Conservation (phyloP, 345 rosid species). For the Lepidium sativum region DNA sequence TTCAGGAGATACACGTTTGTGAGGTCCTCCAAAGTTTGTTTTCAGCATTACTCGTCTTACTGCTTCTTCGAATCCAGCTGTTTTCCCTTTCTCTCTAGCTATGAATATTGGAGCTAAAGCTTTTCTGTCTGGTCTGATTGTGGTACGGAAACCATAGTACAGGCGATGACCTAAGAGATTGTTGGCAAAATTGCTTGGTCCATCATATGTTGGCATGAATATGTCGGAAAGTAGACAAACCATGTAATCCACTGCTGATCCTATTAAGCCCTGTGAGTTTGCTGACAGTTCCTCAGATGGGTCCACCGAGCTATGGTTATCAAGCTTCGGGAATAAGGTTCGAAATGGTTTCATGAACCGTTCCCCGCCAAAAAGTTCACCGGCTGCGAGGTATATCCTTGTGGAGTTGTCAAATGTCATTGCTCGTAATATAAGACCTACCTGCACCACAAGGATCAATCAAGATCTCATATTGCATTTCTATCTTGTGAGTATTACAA, state of each 20-base stretch:
- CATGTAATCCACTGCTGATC: slow-evolving; percentile 99
- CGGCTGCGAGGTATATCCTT: slow-evolving; percentile 88
- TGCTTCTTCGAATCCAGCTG: slow-evolving; percentile 68
- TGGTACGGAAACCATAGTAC: slow-evolving; percentile 94
- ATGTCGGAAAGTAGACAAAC: slow-evolving; percentile 95
- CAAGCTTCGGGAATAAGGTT: slow-evolving; percentile 71
- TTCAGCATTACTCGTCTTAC: slow-evolving; percentile 70
- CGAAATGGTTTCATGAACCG: slow-evolving; percentile 81
- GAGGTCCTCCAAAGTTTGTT: slow-evolving; percentile 95
- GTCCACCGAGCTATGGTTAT: slow-evolving; percentile 88
- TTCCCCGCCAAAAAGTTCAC: slow-evolving; percentile 93
- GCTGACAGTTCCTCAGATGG: slow-evolving; percentile 60
- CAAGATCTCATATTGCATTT: slow-evolving; percentile 3
- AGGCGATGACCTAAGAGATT: slow-evolving; percentile 97
- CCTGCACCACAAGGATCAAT: slow-evolving; percentile 44
- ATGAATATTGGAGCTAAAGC: slow-evolving; percentile 77
- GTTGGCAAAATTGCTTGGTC: slow-evolving; percentile 99
- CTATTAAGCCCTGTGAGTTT: slow-evolving; percentile 63
- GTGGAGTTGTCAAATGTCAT: slow-evolving; percentile 91
- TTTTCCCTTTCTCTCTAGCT: slow-evolving; percentile 60
- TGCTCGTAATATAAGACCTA: slow-evolving; percentile 80
- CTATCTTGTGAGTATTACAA: neutral
- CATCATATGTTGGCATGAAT: slow-evolving; percentile 97
- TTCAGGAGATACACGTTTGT: slow-evolving; percentile 74
- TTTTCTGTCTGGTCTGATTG: slow-evolving; percentile 89